Evolutionary conservation across 768 basidiomycete genomes (phyloP).

Genomic region (Boletus rex-veris): DNA sequence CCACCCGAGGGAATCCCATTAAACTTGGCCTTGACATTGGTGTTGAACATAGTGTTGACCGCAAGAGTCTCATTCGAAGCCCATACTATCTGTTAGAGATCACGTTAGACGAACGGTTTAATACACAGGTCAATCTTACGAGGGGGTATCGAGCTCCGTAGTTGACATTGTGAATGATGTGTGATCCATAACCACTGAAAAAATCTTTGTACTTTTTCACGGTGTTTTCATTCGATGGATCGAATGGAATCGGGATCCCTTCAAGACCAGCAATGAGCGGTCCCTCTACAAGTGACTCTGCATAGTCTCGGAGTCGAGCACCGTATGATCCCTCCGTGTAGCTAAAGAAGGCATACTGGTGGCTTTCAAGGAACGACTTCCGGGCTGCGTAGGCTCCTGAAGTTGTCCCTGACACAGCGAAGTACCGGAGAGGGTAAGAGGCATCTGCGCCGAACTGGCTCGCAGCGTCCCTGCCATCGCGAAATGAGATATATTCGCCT

Average conservation of each 20-base stretch:
- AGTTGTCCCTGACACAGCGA: neutral
- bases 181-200: neutral
- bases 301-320: conserved; percentile 1
- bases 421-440: conserved; percentile 1
- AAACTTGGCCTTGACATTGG: neutral
- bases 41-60: neutral
- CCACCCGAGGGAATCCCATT: neutral
- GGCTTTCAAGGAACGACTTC: neutral
- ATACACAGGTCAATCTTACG: neutral
- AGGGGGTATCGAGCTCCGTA: neutral
- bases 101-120: neutral
- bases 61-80: neutral
- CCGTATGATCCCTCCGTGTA: neutral
- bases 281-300: neutral
- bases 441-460: neutral
- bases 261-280: neutral
- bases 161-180: neutral
- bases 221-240: neutral
- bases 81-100: neutral
- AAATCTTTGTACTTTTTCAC: neutral
- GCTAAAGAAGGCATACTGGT: conserved; percentile 7
- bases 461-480: neutral
- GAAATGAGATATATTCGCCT: conserved; percentile 1
- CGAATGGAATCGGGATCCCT: neutral
- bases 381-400: conserved; percentile 1